Base-by-base conservation (phyloP, 1,139 yeast species). In the Yamadazyma dendronema region DNA sequence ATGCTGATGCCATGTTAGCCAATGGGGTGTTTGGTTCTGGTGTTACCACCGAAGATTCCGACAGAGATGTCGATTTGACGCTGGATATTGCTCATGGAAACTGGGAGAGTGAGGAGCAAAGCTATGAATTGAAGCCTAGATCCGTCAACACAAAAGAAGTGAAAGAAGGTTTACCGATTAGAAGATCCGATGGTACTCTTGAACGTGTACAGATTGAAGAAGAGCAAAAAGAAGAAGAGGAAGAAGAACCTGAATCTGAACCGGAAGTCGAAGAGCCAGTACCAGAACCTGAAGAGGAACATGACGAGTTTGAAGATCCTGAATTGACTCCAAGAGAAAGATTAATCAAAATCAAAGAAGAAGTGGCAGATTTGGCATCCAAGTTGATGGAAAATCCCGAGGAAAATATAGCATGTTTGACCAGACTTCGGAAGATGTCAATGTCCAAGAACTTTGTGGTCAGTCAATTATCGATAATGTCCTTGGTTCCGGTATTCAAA, bases 371-470 rank as follows among this genome's bases (percentile, higher is more conserved):
- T 12, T 61, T 84, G 36, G 96, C 95, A 1, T 86, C 86, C 24
- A 75, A 74, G 36, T 63, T 92, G 29, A 80, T 81, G 53, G 96
- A 90, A 58, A 89, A 88, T 43, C 97, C 98, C 1, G 97, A 92
- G 57, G 96, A 87, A 52, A 79, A 90, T 54, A 70, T 84, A 11
- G 59, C 75, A 4, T 72, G 81, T 34, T 66, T 92, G 17, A 74
- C 85, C 3, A 77, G 90, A 52, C 67, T 92, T 36, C 68, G 90
- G 32, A 83, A 78, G 46, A 80, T 87, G 83, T 72, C 87, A 1
- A 74, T 71, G 42, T 81, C 92, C 1, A 76, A 73, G 49, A 80
- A 84, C 49, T 70, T 81, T 31, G 81, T 79, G 39, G 81, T 88
- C 5, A 72, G 85, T 39, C 89, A 85, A 59, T 71, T 88, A 41